phyloP scores from a whole-genome alignment of 345 rosid genomes.

The Noccaea bulbosa region DNA sequence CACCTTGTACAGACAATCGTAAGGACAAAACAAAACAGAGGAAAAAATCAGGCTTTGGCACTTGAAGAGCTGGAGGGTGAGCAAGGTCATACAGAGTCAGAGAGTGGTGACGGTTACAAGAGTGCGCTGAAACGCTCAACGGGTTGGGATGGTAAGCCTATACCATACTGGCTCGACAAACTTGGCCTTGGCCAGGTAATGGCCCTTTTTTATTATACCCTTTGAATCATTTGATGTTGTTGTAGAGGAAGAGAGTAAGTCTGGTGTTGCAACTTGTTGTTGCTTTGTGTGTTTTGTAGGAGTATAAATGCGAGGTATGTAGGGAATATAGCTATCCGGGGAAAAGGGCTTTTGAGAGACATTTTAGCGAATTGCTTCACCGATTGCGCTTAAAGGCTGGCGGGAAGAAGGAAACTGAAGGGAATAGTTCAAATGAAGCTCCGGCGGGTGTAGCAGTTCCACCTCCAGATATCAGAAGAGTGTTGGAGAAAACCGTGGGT shows the following conservation, averaged over 20 bases:
- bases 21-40: constrained; percentile 73
- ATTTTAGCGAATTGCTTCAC: constrained; percentile 17
- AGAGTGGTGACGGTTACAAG: too few species aligned
- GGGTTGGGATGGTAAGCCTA: too few species aligned
- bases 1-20: constrained; percentile 56
- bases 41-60: constrained; percentile 87
- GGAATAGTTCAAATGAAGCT: constrained; percentile 21
- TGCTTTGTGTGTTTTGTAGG: constrained; percentile 52
- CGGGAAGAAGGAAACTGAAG: constrained; percentile 22
- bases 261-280: constrained; percentile 6
- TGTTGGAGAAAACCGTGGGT: constrained; percentile 44
- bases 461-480: constrained; percentile 66
- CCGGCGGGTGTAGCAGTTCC: constrained; percentile 62
- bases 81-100: background rate
- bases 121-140: too few species aligned
- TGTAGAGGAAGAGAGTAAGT: constrained; percentile 41
- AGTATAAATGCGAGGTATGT: constrained; percentile 91
- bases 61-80: constrained; percentile 95
- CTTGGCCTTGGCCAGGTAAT: too few species aligned
- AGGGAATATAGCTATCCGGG: constrained; percentile 96
- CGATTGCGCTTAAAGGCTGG: too few species aligned
- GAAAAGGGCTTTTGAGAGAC: constrained; percentile 90
- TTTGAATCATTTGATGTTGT: too few species aligned
- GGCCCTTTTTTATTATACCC: too few species aligned
- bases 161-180: too few species aligned